Conservation (phyloP, 441 rosid species). For the Erysimum pusillum region DNA sequence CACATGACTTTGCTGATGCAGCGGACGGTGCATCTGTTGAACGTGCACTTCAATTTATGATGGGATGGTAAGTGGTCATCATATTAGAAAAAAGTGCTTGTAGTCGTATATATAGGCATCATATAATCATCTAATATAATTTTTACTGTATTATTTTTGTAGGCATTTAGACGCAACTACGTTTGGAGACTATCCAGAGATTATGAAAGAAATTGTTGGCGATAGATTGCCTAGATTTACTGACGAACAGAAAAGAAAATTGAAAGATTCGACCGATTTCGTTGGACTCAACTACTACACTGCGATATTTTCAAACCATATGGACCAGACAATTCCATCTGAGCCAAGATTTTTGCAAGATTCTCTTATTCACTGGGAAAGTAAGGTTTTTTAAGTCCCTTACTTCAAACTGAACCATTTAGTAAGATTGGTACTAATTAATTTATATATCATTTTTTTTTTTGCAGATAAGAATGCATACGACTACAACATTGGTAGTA, state of each 20-base stretch:
- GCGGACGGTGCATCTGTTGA: constrained; percentile 1
- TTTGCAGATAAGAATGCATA: constrained; percentile 38
- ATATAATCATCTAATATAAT: too few relatives aligned
- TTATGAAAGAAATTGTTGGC: constrained; percentile 33
- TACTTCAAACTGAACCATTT: too few relatives aligned
- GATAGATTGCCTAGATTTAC: too few relatives aligned
- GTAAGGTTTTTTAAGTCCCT: constrained; percentile 36
- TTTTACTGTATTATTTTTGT: neutral
- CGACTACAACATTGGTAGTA: constrained; percentile 18
- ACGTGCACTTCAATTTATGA: constrained; percentile 37
- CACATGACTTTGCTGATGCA: constrained; percentile 19
- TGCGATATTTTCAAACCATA: constrained; percentile 40
- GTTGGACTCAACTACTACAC: constrained; percentile 54
- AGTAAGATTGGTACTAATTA: neutral
- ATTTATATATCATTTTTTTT: neutral
- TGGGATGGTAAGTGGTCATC: constrained; percentile 42
- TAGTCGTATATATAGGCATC: too few relatives aligned
- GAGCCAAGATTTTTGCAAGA: constrained; percentile 34
- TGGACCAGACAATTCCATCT: neutral
- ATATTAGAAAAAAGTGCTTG: too few relatives aligned
- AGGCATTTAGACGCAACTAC: constrained; percentile 47
- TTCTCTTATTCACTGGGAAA: constrained; percentile 11
- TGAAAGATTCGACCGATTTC: constrained; percentile 31
- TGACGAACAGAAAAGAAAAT: too few relatives aligned
- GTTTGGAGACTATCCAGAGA: constrained; percentile 50